A percentile compares a stretch with the other conserved stretches of the same genome.
phyloP scores from a whole-genome alignment of 1,284 basidiomycete genomes.

The Pulveroboletus sp. region DNA sequence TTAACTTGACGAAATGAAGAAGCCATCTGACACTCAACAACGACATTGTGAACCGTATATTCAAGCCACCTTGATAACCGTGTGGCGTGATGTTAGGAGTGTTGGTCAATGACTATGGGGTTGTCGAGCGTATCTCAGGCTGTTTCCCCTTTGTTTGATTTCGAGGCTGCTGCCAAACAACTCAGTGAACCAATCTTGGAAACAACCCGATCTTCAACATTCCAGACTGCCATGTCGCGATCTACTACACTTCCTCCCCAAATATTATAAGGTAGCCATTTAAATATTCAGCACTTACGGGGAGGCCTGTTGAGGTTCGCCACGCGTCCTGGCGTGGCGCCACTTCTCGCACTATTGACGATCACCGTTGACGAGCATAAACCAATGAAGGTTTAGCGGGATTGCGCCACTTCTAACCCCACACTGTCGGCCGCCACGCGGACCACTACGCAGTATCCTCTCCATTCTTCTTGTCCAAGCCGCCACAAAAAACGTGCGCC shows the following conservation, averaged over 20 bases:
- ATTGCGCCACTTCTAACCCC: background rate
- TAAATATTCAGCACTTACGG: background rate
- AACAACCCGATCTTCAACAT: background rate
- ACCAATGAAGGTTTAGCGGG: background rate
- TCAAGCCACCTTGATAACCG: background rate
- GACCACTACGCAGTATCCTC: no score
- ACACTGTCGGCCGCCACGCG: background rate
- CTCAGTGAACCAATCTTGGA: constrained; percentile 1
- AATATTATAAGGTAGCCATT: background rate
- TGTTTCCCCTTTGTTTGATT: constrained; percentile 32
- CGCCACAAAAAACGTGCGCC: background rate
- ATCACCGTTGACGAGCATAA: background rate
- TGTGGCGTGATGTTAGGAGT: background rate
- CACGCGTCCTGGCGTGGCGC: background rate
- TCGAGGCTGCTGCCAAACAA: constrained; percentile 33
- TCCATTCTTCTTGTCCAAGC: no score
- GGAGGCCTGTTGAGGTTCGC: background rate
- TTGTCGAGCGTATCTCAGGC: background rate
- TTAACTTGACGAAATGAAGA: constrained; percentile 20
- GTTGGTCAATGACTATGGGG: background rate
- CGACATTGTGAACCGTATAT: constrained; percentile 20
- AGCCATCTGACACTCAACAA: constrained; percentile 32
- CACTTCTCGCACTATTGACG: no score
- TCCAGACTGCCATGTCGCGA: no score
- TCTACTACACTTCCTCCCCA: background rate